phyloP scores from a whole-genome alignment of 345 rosid genomes.

The Lumnitzera racemosa region DNA sequence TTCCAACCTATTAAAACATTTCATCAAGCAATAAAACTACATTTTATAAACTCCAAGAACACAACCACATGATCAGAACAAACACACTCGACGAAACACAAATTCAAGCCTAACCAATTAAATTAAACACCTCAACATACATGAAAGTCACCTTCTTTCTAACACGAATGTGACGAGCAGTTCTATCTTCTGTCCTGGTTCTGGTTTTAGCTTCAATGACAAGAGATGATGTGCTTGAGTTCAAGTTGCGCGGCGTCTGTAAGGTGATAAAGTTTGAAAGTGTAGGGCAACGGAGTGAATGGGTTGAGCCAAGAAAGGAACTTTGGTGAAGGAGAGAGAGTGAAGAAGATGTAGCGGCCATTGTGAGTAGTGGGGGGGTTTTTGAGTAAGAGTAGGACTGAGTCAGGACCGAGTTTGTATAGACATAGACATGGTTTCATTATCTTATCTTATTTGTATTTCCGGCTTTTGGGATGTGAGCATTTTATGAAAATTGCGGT shows the following conservation, averaged over 20 bases:
- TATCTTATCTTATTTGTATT: too few species aligned
- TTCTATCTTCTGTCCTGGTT: slow-evolving; percentile 62
- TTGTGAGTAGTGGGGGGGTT: background rate
- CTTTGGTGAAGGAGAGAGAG: slow-evolving; percentile 7
- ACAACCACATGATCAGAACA: background rate
- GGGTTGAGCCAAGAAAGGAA: slow-evolving; percentile 15
- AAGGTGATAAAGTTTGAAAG: slow-evolving; percentile 16
- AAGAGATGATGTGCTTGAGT: slow-evolving; percentile 13
- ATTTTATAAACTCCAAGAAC: too few species aligned
- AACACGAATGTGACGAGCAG: slow-evolving; percentile 81
- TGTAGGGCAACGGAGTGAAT: slow-evolving; percentile 7
- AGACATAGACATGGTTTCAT: too few species aligned
- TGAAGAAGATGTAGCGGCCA: slow-evolving; percentile 10
- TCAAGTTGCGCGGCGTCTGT: slow-evolving; percentile 14
- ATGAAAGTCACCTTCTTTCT: slow-evolving; percentile 70
- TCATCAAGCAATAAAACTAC: too few species aligned
- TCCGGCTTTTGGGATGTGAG: too few species aligned
- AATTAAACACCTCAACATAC: background rate
- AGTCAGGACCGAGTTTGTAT: too few species aligned
- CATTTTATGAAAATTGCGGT: too few species aligned
- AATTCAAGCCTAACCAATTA: too few species aligned
- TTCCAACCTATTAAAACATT: too few species aligned
- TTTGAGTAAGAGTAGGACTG: too few species aligned
- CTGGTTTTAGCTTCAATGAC: slow-evolving; percentile 55
- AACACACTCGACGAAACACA: background rate